Evolutionary conservation across 352 stramenopile genomes (phyloP), one percentile per base, ranked within the genome.

Genomic region (Globisporangium yorkense): DNA sequence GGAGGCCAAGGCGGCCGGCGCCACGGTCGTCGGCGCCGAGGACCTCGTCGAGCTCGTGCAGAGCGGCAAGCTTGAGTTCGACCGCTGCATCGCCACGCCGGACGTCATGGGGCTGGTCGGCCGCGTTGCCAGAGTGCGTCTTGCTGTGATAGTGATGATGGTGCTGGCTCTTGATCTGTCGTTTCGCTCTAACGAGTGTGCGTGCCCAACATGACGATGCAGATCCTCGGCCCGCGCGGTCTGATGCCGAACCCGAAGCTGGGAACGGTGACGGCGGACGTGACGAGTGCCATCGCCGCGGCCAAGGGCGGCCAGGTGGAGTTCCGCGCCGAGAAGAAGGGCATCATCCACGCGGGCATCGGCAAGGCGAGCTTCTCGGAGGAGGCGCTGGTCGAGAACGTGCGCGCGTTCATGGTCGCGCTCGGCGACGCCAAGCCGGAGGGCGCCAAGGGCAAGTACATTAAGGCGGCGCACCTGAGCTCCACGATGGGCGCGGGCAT

Each of bases 241-340:
- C 66, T 99, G 15, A 99, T 99, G 96, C 97, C 97, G 41, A 99
- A 99, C 75, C 87, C 93, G 5, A 99, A 99, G 86, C 74, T 98
- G 16, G 96, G 95, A 27, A 99, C 96, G 9, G 90, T 99, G 44
- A 98, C 92, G 33, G 74, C 84, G 61, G 90, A 98, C 39, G 87
- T 97, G 20, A 78, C 72, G 45, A 77, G 87, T 33, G 89, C 85
- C 29, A 93, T 98, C 62, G 54, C 68, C 4, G 85, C 85, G 27
- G 85, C 85, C 20, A 81, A 88, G 68, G 82, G 74, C 44, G 86
- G 86, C 51, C 86, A 96, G 70, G 84, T 94, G 37, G 86, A 94
- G 67, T 96, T 95, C 71, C 86, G 88, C 55, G 85, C 86, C 31
- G 88, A 95, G 71, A 96, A 96, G 72, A 96, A 94, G 64, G 84